Percentiles rank a stretch among this genome's conserved stretches.
phyloP scores from a whole-genome alignment of 1,284 basidiomycete genomes.

The Chalciporus sp. region DNA sequence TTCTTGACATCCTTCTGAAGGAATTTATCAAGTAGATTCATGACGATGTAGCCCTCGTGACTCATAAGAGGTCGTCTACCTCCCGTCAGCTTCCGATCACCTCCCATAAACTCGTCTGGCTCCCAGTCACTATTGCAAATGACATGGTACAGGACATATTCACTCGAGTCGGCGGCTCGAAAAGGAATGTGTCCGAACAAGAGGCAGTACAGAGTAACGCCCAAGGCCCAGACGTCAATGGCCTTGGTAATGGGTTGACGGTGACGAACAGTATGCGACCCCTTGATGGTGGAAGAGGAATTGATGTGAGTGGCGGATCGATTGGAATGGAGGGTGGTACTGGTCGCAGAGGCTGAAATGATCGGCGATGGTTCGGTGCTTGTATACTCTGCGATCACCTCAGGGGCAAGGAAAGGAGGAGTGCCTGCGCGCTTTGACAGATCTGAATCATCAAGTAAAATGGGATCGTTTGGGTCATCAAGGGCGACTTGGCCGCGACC shows the following conservation, averaged over 20 bases:
- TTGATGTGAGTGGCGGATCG: conserved; percentile 30
- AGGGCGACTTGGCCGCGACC: conserved; percentile 42
- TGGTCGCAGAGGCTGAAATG: conserved; percentile 35
- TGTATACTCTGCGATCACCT: conserved; percentile 77
- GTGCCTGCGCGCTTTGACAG: conserved; percentile 94
- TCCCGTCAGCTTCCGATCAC: conserved; percentile 66
- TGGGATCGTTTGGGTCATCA: conserved; percentile 52
- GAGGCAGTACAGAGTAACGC: conserved; percentile 96
- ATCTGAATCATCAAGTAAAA: conserved; percentile 84
- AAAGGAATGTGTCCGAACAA: conserved; percentile 85
- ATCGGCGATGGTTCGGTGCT: conserved; percentile 31
- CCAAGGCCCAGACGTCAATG: conserved; percentile 99
- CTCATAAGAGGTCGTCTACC: conserved; percentile 50
- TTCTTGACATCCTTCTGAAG: conserved; percentile 83
- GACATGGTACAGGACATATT: conserved; percentile 83
- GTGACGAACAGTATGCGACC: conserved; percentile 32
- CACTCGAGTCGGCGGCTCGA: conserved; percentile 55
- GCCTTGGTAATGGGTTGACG: conserved; percentile 87
- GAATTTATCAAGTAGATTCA: conserved; percentile 75
- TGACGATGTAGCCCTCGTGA: conserved; percentile 60
- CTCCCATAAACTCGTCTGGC: conserved; percentile 75
- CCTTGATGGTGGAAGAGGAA: conserved; percentile 36
- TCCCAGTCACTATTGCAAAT: conserved; percentile 83
- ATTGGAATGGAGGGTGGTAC: conserved; percentile 33
- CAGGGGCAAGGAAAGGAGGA: conserved; percentile 97